Base-by-base conservation (phyloP, 2,329 filamentous ascomycete species). In the Trichoderma guizhouense region DNA sequence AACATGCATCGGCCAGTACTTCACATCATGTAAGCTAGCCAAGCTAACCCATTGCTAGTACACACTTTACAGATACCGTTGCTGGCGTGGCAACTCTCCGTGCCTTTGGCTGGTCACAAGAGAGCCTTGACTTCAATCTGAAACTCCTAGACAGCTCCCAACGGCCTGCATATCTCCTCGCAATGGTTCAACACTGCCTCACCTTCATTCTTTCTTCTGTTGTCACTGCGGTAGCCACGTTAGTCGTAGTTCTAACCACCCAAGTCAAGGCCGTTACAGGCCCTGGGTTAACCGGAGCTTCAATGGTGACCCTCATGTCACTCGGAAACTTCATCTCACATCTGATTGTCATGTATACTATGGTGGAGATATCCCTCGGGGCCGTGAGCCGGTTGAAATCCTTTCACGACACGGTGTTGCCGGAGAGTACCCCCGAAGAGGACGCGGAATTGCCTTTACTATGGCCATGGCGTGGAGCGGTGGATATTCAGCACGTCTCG, bases 391-490 rank as follows among this genome's bases (percentile, higher is more conserved):
- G 70, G 14, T 15, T 72, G 2, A 72, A 72, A 28, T 68, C 73
- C 0, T 82, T 82, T 30, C 76, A 75, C 2, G 73, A 77, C 3
- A 75, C 55, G 1, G 57, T 61, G 15, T 12, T 57, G 14, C 57
- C 70, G 4, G 70, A 72, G 70, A 55, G 43, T n/a, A 28, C 43
- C 3, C 70, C 70, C 5, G 57, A 30, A 21, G 63, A 72, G 55
- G 26, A 68, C 11, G 34, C 34, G 5, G 18, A 57, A 12, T 55
- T 58, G 6, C 63, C 73, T 3, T 58, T 73, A 3, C 74, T 72
- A 3, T 83, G 82, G 82, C 82, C 82, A 0, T 60, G 73, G 3
- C 63, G 64, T 1, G 81, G 82, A 5, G 58, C 47, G 0, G 78
- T 83, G 5, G 76, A 79, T 1, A 74, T 83, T 18, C 71, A 74